Conservation (phyloP, 164 flowering plant genomes). For the Paratinospora sagittata region DNA sequence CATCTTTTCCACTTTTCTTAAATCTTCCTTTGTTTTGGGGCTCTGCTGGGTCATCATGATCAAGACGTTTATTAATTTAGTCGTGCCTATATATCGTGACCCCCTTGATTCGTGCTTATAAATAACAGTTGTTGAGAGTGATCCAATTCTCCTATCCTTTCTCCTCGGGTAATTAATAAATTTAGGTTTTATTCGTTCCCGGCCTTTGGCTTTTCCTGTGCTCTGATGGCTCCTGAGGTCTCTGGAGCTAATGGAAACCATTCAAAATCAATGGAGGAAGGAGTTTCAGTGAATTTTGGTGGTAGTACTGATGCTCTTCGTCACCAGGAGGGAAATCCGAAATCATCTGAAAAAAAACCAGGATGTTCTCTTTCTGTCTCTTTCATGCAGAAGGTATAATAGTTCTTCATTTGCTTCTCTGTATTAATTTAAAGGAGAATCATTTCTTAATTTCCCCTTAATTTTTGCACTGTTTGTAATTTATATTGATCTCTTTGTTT, state of each 20-base stretch:
- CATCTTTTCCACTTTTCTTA: neutral
- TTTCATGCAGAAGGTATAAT: slow-evolving; percentile 27
- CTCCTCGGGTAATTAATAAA: neutral
- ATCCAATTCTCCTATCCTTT: neutral
- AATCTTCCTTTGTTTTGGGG: neutral
- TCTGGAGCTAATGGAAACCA: slow-evolving; percentile 11
- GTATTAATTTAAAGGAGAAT: too few species aligned
- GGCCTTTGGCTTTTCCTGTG: neutral
- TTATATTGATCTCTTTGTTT: neutral
- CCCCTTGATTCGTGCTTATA: neutral
- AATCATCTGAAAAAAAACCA: neutral
- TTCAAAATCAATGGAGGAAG: slow-evolving; percentile 11
- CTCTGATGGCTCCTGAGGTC: slow-evolving; percentile 13
- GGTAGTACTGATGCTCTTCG: neutral
- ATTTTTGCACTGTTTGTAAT: neutral
- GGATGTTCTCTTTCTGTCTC: slow-evolving; percentile 9
- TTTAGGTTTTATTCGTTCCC: neutral
- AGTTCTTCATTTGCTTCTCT: neutral
- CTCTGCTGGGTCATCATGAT: neutral
- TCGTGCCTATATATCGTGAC: neutral
- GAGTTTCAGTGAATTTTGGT: neutral
- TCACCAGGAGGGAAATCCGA: neutral
- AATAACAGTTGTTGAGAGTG: neutral
- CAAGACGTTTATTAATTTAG: neutral
- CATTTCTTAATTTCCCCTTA: neutral